Evolutionary conservation across 2,329 filamentous ascomycete species (phyloP).

Genomic region (Cladobotryum protrusum): DNA sequence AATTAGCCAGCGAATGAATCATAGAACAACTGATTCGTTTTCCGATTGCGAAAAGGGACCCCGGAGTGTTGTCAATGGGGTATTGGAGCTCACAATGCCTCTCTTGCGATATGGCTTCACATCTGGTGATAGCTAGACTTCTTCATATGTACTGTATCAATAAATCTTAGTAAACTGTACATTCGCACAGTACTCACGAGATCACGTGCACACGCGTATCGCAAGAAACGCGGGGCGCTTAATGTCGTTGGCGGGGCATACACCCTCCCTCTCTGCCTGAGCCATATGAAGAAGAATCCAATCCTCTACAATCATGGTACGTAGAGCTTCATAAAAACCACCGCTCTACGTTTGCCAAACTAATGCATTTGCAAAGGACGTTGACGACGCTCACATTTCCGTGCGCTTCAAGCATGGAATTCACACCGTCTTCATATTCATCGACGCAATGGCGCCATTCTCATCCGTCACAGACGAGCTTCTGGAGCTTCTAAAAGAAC

Average conservation of each 20-base stretch:
- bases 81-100: not conserved
- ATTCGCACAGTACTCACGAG: not conserved
- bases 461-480: slow-evolving; percentile 52
- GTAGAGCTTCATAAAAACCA: no score
- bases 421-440: slow-evolving; percentile 63
- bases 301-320: no score
- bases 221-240: not conserved
- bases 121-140: not conserved
- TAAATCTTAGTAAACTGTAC: not conserved
- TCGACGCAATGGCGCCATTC: slow-evolving; percentile 53
- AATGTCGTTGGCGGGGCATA: not conserved
- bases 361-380: not conserved
- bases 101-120: not conserved
- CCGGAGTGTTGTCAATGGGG: not conserved
- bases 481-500: slow-evolving; percentile 49
- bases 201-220: not conserved
- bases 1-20: no score
- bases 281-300: no score
- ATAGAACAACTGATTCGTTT: no score
- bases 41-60: no score
- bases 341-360: no score
- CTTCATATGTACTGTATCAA: not conserved
- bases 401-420: slow-evolving; percentile 68
- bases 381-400: slow-evolving; percentile 51
- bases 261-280: no score